Percentiles rank a stretch among this genome's conserved stretches.
Conservation (phyloP, 2,329 filamentous ascomycete species). For the Acarospora socialis region DNA sequence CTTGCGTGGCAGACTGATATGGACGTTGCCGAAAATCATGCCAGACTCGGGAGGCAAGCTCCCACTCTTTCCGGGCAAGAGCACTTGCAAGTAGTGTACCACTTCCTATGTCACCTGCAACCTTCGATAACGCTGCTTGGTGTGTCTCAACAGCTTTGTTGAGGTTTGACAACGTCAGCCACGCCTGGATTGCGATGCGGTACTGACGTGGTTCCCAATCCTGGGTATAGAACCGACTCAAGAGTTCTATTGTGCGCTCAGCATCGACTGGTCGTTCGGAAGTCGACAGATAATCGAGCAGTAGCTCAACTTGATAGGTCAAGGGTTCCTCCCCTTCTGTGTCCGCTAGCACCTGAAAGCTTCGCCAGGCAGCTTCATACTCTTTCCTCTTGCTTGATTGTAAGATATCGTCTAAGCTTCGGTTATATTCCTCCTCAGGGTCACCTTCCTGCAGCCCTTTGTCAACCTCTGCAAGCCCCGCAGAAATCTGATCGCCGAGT, state of each 20-base stretch:
- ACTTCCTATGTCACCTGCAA: constrained; percentile 7
- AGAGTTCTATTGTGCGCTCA: constrained; percentile 31
- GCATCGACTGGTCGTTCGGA: constrained; percentile 26
- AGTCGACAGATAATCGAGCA: constrained; percentile 26
- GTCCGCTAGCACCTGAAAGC: constrained; percentile 11
- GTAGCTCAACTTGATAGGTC: constrained; percentile 7
- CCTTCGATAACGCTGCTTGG: constrained; percentile 23
- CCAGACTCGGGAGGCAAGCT: too few relatives aligned
- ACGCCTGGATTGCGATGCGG: constrained; percentile 28
- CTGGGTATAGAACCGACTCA: constrained; percentile 25
- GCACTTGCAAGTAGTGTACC: constrained; percentile 11
- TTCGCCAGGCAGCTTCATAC: too few relatives aligned
- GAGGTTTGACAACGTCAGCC: constrained; percentile 27
- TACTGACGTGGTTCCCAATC: constrained; percentile 31
- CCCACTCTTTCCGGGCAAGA: constrained; percentile 10
- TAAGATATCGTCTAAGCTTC: too few relatives aligned
- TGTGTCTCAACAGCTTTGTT: constrained; percentile 28
- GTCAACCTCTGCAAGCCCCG: too few relatives aligned
- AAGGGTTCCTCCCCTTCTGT: constrained; percentile 13
- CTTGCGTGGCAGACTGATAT: too few relatives aligned
- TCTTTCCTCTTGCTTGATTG: too few relatives aligned
- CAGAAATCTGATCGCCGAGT: too few relatives aligned
- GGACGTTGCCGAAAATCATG: too few relatives aligned
- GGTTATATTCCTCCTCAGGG: too few relatives aligned
- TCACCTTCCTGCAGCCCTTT: too few relatives aligned